phyloP scores from a whole-genome alignment of 2,329 filamentous ascomycete genomes.

The Rugonectria rugulosa region DNA sequence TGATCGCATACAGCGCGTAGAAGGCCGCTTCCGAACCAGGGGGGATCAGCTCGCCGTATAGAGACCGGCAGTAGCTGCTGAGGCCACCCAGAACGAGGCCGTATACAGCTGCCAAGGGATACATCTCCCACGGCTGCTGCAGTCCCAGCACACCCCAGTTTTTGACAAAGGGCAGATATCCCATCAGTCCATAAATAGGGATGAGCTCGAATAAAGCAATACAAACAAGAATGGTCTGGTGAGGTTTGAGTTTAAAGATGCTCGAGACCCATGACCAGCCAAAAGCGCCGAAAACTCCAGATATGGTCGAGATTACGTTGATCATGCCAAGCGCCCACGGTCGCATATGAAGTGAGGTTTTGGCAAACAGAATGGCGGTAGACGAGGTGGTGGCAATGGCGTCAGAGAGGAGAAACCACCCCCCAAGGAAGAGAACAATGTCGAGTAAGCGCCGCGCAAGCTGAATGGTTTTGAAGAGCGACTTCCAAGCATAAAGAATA shows the following conservation, averaged over 20 bases:
- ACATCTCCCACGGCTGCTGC: constrained; percentile 98
- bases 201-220: constrained; percentile 92
- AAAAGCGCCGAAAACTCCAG: constrained; percentile 87
- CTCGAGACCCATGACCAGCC: constrained; percentile 84
- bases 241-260: constrained; percentile 72
- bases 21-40: constrained; percentile 95
- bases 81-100: constrained; percentile 94
- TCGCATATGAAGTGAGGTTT: constrained; percentile 90
- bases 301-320: constrained; percentile 87
- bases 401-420: constrained; percentile 95
- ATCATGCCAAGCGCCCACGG: constrained; percentile 89
- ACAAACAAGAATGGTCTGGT: constrained; percentile 91
- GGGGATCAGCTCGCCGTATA: constrained; percentile 94
- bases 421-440: constrained; percentile 79
- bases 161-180: constrained; percentile 83
- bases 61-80: constrained; percentile 87
- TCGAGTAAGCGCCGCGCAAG: constrained; percentile 77
- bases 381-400: constrained; percentile 94
- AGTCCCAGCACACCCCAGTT: constrained; percentile 80
- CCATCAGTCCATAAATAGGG: constrained; percentile 87
- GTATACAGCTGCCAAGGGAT: constrained; percentile 87
- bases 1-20: constrained; percentile 96
- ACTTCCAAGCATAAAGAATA: constrained; percentile 84
- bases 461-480: constrained; percentile 79
- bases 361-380: constrained; percentile 94